Percentiles rank a stretch among this genome's conserved stretches.
phyloP scores from a whole-genome alignment of 2,329 filamentous ascomycete genomes.

The Nakataea oryzae region DNA sequence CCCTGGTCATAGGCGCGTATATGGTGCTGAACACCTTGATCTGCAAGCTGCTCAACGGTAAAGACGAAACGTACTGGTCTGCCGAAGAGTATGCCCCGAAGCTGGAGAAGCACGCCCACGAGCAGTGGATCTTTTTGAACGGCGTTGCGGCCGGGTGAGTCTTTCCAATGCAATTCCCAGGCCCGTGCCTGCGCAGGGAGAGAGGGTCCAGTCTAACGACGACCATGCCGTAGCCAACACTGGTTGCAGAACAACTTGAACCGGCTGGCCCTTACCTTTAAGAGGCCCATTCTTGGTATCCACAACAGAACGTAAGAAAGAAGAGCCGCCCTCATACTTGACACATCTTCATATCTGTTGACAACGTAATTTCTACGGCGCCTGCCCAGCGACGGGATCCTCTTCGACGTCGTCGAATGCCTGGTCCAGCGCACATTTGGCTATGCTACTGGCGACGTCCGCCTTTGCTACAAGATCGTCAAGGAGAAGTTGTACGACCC shows the following conservation, averaged over 20 bases:
- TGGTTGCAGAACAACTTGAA: slow-evolving; percentile 65
- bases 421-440: slow-evolving; percentile 65
- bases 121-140: slow-evolving; percentile 75
- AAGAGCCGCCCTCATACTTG: neutral
- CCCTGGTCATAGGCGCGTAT: slow-evolving; percentile 28
- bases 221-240: slow-evolving; percentile 31
- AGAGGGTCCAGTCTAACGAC: neutral
- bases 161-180: neutral
- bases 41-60: slow-evolving; percentile 43
- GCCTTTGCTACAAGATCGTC: slow-evolving; percentile 49
- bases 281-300: slow-evolving; percentile 59
- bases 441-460: slow-evolving; percentile 60
- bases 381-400: slow-evolving; percentile 40
- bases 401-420: slow-evolving; percentile 71
- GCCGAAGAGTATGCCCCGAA: slow-evolving; percentile 39
- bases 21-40: slow-evolving; percentile 38
- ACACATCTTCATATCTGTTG: neutral
- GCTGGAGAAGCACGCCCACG: slow-evolving; percentile 41
- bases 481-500: slow-evolving; percentile 54
- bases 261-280: slow-evolving; percentile 61
- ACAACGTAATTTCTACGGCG: neutral
- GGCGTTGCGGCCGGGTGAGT: slow-evolving; percentile 55
- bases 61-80: slow-evolving; percentile 35
- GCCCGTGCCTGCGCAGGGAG: neutral
- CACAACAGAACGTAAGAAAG: slow-evolving; percentile 56